Evolutionary conservation across 164 flowering plant species (phyloP).

Genomic region (Paratinospora sagittata): DNA sequence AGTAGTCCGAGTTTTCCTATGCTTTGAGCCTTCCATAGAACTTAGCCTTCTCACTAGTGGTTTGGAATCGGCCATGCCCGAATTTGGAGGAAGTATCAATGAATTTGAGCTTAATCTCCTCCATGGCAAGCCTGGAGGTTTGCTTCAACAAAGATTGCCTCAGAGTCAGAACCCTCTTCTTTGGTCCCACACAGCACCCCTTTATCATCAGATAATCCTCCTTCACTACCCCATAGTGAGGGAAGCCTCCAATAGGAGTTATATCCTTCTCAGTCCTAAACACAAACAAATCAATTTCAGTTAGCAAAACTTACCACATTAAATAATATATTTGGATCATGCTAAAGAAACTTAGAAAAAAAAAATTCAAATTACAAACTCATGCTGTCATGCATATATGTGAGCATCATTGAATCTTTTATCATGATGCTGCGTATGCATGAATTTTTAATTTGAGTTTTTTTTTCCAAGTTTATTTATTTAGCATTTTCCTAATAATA

Average conservation of each 20-base stretch:
- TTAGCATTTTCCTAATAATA: too few species aligned
- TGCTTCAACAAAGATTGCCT: slow-evolving; percentile 65
- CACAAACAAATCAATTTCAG: background rate
- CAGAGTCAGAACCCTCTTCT: slow-evolving; percentile 67
- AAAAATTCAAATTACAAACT: too few species aligned
- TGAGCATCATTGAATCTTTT: too few species aligned
- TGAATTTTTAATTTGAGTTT: too few species aligned
- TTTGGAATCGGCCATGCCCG: slow-evolving; percentile 77
- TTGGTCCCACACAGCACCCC: slow-evolving; percentile 79
- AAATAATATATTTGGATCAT: too few species aligned
- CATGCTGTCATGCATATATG: too few species aligned
- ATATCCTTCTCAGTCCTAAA: slow-evolving; percentile 74
- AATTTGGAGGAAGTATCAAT: slow-evolving; percentile 72
- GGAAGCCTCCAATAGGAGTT: slow-evolving; percentile 79
- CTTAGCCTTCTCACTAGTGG: slow-evolving; percentile 57
- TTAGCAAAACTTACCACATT: too few species aligned
- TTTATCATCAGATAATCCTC: slow-evolving; percentile 62
- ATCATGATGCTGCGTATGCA: too few species aligned
- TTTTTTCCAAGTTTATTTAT: too few species aligned
- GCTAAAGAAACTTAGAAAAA: too few species aligned
- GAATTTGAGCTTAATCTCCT: slow-evolving; percentile 72
- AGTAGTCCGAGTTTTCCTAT: slow-evolving; percentile 5
- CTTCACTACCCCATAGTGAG: slow-evolving; percentile 65
- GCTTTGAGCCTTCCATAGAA: slow-evolving; percentile 60
- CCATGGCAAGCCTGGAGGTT: slow-evolving; percentile 64